Evolutionary conservation across 2,329 filamentous ascomycete species (phyloP).

Genomic region (Pseudopyrenochaeta lycopersici): DNA sequence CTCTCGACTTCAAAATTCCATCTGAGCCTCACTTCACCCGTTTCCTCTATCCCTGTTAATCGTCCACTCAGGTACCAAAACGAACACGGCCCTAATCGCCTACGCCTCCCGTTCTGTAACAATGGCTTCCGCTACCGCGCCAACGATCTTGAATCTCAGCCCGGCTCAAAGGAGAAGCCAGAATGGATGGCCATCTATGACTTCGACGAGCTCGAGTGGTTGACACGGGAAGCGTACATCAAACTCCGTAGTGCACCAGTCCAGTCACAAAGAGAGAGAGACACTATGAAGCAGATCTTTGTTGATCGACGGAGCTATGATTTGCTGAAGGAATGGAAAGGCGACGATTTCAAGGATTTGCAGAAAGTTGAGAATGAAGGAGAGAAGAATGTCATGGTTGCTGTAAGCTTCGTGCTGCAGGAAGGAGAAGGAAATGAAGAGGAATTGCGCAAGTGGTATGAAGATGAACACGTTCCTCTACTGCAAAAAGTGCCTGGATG

Average conservation of each 20-base stretch:
- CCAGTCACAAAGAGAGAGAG: conserved; percentile 67
- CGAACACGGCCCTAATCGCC: conserved; percentile 84
- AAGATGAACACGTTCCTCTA: conserved; percentile 77
- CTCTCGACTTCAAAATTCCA: conserved; percentile 21
- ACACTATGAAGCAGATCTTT: conserved; percentile 70
- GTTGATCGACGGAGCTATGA: conserved; percentile 78
- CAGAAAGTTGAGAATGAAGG: conserved; percentile 69
- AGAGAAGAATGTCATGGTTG: conserved; percentile 64
- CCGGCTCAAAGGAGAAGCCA: conserved; percentile 58
- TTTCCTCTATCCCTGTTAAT: not conserved
- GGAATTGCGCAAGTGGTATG: conserved; percentile 73
- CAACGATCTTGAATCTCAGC: conserved; percentile 60
- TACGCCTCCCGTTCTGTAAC: conserved; percentile 76
- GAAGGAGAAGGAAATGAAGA: conserved; percentile 61
- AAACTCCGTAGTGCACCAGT: conserved; percentile 66
- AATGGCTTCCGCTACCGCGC: conserved; percentile 84
- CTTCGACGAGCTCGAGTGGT: conserved; percentile 74
- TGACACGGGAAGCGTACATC: conserved; percentile 76
- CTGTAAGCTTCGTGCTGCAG: conserved; percentile 68
- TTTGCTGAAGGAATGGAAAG: conserved; percentile 64
- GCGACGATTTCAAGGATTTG: conserved; percentile 65
- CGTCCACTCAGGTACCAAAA: conserved; percentile 72
- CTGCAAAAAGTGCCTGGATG: conserved; percentile 80
- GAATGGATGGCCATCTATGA: conserved; percentile 85
- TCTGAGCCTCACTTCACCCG: conserved; percentile 43